phyloP scores from a whole-genome alignment of 768 basidiomycete genomes.

The Tremella fuciformis region DNA sequence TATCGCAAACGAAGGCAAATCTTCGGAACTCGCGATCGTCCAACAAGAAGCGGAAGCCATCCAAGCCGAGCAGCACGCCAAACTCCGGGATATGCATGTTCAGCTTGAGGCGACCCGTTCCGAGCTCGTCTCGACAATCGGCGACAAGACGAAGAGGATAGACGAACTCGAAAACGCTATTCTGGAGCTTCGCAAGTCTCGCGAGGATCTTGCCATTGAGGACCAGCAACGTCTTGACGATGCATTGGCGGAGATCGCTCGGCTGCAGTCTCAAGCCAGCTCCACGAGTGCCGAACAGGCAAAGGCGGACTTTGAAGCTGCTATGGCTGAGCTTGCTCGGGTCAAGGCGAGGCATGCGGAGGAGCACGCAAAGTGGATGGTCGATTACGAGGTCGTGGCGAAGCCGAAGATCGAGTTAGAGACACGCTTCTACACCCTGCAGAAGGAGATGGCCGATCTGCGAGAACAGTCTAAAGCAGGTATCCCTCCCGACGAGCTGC shows the following conservation, averaged over 20 bases:
- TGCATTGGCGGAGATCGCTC: slow-evolving; percentile 4
- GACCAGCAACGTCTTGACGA: slow-evolving; percentile 29
- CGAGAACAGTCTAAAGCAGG: background rate
- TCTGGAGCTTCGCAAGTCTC: slow-evolving; percentile 33
- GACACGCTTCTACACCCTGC: background rate
- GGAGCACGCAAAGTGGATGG: background rate
- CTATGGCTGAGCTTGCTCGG: slow-evolving; percentile 1
- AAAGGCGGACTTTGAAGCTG: background rate
- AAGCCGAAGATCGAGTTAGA: background rate
- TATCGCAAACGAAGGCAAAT: slow-evolving; percentile 4
- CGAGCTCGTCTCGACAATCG: slow-evolving; percentile 31
- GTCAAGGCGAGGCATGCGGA: background rate
- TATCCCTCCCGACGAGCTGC: background rate
- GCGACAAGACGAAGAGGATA: slow-evolving; percentile 27
- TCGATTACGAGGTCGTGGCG: background rate
- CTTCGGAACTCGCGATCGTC: background rate
- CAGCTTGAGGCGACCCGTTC: slow-evolving; percentile 29
- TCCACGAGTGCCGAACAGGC: background rate
- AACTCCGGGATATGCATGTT: slow-evolving; percentile 20
- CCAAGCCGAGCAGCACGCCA: slow-evolving; percentile 13
- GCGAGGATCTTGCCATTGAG: slow-evolving; percentile 41
- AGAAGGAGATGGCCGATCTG: background rate
- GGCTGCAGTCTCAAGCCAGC: background rate
- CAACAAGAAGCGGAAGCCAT: slow-evolving; percentile 1
- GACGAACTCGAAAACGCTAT: slow-evolving; percentile 36